Conservation (phyloP, 306 rosid species). For the Cicer pinnatifidum region DNA sequence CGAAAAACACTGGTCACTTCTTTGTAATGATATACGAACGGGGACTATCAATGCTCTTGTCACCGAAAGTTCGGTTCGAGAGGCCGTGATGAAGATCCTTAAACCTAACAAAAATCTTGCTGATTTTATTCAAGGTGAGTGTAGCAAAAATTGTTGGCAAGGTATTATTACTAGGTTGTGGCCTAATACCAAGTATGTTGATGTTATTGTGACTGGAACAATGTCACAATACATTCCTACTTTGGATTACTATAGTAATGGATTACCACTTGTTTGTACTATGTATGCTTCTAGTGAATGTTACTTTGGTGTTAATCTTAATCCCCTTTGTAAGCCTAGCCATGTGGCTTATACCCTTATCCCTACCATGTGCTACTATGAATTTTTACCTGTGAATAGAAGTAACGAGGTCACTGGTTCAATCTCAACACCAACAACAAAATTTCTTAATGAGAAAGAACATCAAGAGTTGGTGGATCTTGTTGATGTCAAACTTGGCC, state of each 20-base stretch:
- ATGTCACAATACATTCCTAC: constrained; percentile 95
- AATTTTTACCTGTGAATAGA: constrained; percentile 67
- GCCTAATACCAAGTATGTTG: constrained; percentile 91
- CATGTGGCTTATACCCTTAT: constrained; percentile 84
- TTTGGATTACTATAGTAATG: constrained; percentile 75
- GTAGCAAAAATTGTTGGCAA: constrained; percentile 63
- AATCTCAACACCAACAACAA: constrained; percentile 22
- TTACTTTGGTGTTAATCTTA: constrained; percentile 82
- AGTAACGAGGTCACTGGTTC: constrained; percentile 51
- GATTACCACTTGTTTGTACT: constrained; percentile 83
- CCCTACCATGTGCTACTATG: constrained; percentile 85
- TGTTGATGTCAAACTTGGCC: constrained; percentile 80
- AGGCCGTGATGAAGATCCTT: constrained; percentile 59
- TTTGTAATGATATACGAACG: constrained; percentile 68
- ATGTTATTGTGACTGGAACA: constrained; percentile 92
- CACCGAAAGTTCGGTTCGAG: constrained; percentile 57
- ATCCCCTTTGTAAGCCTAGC: constrained; percentile 75
- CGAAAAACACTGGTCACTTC: constrained; percentile 64
- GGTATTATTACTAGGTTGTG: constrained; percentile 83
- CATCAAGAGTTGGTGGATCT: constrained; percentile 65
- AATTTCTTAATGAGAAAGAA: constrained; percentile 52
- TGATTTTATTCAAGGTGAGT: constrained; percentile 58
- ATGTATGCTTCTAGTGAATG: constrained; percentile 95
- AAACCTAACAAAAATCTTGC: constrained; percentile 66
- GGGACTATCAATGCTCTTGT: constrained; percentile 61